Evolutionary conservation across 2,329 filamentous ascomycete genomes (phyloP).

Genomic region (Apiospora arundinis): DNA sequence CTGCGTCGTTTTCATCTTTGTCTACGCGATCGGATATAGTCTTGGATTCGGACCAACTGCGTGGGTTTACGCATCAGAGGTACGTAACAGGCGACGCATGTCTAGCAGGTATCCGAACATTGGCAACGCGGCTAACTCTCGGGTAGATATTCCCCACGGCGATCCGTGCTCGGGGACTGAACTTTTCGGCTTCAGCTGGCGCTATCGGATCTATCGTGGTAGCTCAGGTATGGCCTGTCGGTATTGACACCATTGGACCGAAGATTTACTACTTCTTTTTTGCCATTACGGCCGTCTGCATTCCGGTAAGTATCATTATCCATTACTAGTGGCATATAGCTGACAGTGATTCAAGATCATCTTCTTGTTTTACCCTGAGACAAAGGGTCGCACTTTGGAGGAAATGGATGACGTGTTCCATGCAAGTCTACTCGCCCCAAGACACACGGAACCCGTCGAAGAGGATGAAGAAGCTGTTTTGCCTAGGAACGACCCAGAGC

Average conservation of each 20-base stretch:
- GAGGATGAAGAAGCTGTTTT: conserved; percentile 2
- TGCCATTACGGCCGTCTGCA: conserved; percentile 54
- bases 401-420: conserved; percentile 52
- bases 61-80: conserved; percentile 67
- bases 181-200: conserved; percentile 59
- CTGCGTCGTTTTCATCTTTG: conserved; percentile 54
- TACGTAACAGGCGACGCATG: conserved; percentile 32
- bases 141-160: conserved; percentile 61
- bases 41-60: conserved; percentile 62
- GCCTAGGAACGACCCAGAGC: background rate
- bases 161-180: conserved; percentile 62
- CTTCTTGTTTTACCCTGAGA: conserved; percentile 52
- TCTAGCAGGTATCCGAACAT: no score
- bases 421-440: background rate
- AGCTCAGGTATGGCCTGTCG: conserved; percentile 62
- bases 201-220: conserved; percentile 62
- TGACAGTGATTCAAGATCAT: conserved; percentile 41
- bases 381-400: conserved; percentile 48
- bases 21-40: conserved; percentile 64
- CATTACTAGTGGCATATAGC: rapidly evolving
- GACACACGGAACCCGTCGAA: background rate
- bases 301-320: conserved; percentile 43
- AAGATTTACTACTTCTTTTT: conserved; percentile 65
- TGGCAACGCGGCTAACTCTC: background rate
- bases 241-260: conserved; percentile 55